Evolutionary conservation across 2,329 filamentous ascomycete species (phyloP).

Genomic region (Exophiala dermatitidis): DNA sequence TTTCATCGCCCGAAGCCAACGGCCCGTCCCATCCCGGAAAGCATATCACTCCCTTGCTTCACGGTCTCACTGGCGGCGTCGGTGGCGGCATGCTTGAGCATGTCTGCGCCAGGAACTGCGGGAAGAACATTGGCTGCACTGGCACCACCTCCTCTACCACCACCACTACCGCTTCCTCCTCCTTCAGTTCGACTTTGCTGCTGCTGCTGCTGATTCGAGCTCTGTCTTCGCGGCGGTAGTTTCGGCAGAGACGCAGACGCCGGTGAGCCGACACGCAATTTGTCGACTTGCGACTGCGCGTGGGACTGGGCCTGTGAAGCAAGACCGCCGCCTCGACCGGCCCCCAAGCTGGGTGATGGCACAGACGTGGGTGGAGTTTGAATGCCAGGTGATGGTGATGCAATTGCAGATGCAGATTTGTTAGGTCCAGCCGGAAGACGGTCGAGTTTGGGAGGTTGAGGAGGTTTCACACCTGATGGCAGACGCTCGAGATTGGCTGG

Average conservation of each 20-base stretch:
- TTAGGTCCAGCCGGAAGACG: not conserved
- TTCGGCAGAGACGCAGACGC: slow-evolving; percentile 10
- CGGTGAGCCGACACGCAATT: slow-evolving; percentile 1
- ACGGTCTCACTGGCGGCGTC: slow-evolving; percentile 5
- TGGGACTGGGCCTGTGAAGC: no score
- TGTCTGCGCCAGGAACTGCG: slow-evolving; percentile 1
- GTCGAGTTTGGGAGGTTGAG: not conserved
- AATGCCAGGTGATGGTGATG: not conserved
- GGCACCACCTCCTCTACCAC: no score
- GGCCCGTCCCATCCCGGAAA: slow-evolving; percentile 7
- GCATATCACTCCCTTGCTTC: slow-evolving; percentile 3
- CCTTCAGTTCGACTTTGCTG: not conserved
- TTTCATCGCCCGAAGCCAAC: slow-evolving; percentile 5
- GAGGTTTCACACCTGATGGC: slow-evolving; percentile 4
- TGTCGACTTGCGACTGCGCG: not conserved
- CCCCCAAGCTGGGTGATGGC: slow-evolving; percentile 7
- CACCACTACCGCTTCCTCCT: no score
- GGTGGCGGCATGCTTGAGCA: not conserved
- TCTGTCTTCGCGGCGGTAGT: slow-evolving; percentile 8
- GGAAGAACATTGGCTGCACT: not conserved
- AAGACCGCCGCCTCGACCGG: no score
- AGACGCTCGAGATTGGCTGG: slow-evolving; percentile 8
- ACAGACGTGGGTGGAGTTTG: slow-evolving; percentile 14
- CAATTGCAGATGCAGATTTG: not conserved
- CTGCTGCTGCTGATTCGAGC: slow-evolving; percentile 7